These are phyloP conservation scores for Trypanosoma boissoni DNA, from an alignment of 208 protist species.

Conservation along the genomic window DNA sequence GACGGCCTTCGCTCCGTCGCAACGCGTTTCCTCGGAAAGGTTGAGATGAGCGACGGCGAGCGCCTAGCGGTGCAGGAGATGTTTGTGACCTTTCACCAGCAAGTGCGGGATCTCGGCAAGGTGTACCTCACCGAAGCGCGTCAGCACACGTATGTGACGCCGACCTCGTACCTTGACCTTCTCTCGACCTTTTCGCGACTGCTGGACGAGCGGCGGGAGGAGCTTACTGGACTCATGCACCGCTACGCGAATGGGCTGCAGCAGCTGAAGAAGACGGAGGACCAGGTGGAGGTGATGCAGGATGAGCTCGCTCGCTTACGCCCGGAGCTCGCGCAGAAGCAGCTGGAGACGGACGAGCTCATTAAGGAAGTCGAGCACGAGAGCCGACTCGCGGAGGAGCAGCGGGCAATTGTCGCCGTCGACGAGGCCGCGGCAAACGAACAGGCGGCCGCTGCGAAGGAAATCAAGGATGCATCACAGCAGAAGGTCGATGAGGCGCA, in stretches of 20 bases:
- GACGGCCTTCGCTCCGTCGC: slow-evolving; percentile 94
- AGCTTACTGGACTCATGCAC: slow-evolving; percentile 84
- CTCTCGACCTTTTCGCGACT: slow-evolving; percentile 91
- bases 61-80: slow-evolving; percentile 73
- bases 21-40: slow-evolving; percentile 76
- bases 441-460: slow-evolving; percentile 88
- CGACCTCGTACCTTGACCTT: slow-evolving; percentile 95
- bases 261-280: slow-evolving; percentile 89
- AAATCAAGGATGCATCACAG: slow-evolving; percentile 95
- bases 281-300: slow-evolving; percentile 96
- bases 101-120: slow-evolving; percentile 76
- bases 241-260: slow-evolving; percentile 89
- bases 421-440: slow-evolving; percentile 90
- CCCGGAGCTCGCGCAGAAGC: slow-evolving; percentile 89
- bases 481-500: slow-evolving; percentile 94
- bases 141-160: slow-evolving; percentile 94
- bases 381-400: slow-evolving; percentile 83
- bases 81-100: slow-evolving; percentile 92
- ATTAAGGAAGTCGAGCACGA: slow-evolving; percentile 86
- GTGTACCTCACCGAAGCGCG: slow-evolving; percentile 87
- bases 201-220: slow-evolving; percentile 75
- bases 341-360: slow-evolving; percentile 86
- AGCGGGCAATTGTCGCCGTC: slow-evolving; percentile 80
- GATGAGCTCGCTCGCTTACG: slow-evolving; percentile 88
- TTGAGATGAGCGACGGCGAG: slow-evolving; percentile 76